Base-by-base conservation (phyloP, 2,329 filamentous ascomycete genomes). In the Whalleya microplaca region DNA sequence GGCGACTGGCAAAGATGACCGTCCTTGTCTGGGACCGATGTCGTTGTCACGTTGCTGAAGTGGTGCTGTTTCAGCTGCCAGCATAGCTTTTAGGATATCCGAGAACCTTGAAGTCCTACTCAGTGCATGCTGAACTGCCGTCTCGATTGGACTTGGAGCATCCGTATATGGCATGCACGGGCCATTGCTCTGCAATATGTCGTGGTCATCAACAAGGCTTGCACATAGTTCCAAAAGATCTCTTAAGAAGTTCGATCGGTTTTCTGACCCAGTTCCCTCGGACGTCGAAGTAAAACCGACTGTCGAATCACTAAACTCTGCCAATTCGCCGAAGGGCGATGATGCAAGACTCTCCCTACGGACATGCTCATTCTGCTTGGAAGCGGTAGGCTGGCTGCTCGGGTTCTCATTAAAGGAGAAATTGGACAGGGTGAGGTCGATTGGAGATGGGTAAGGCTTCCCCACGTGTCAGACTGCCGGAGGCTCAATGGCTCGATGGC, bases 211-310 rank as follows among this genome's bases (percentile, higher is more conserved):
- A 32, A 32, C 45, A 32, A 48, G 45, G 23, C 18, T 32, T 27
- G 45, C 45, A 10, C 45, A 48, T 37, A 48, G n/a, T 21, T 40
- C 45, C 8, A 48, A 48, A 10, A 48, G 45, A 18, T 37, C 27
- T 19, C 32, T 48, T 16, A 48, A n/a, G 14, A 21, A 21, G 27
- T 32, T 48, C 23, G 12, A 21, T 20, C n/a, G 16, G 7, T 29
- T 16, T n/a, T 47, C 23, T 27, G 21, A 9, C 10, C 16, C 9
- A 6, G 2, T 47, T 5, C 4, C 14, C 5, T 47, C 16, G 16
- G 29, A n/a, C n/a, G 23, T 27, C 9, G 23, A 9, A 27, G 23
- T 27, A 27, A 27, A 27, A 27, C 23, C n/a, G 7, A 18, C 41
- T 42, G 41, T n/a, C n/a, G 41, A 16, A 16, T n/a, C 41, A 18